Evolutionary conservation across 768 basidiomycete genomes (phyloP), one percentile per base, ranked within the genome.

Genomic region (Xerocomus brunneocitrinus): DNA sequence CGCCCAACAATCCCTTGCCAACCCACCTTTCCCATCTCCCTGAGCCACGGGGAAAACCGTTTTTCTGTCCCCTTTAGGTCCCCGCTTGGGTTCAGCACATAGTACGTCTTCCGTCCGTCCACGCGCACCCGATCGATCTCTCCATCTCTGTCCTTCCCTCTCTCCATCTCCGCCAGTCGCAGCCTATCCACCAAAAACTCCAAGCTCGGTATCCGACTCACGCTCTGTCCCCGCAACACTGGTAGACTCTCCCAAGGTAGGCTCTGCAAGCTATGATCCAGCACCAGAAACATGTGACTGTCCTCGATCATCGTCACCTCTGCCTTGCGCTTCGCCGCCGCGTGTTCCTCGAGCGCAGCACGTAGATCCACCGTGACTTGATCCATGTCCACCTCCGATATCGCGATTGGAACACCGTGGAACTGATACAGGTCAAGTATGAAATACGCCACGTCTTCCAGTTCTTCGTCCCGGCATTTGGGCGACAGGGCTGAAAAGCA

Each of bases 161-260:
- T 73, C 71, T 72, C 71, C 64, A 77, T 70, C 36, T 75, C 74
- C 8, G 82, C 81, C 53, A 89, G 79, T 31, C 79, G 73, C 42
- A 98, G 58, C 27, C 95, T 80, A 66, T 99, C 97, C 24, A 89
- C 69, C 19, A 99, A 73, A 76, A 98, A 98, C 52, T 90, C 81
- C 36, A 94, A 66, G 34, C 87, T 91, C 2, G 97, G 97, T 57
- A 98, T 84, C n/a, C 97, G 86, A 65, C 91, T 94, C 64, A 98
- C 80, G 49, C 93, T 90, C 46, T 85, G 77, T 8, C 88, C 91
- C 39, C 91, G 79, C 10, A 98, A 72, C 39, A 86, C 79, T 0
- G 95, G 94, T 13, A 98, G 82, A 25, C 89, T 95, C 71, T 98
- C 97, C 95, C 95, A 98, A 2, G 97, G 95, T 51, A 98, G 77